Evolutionary conservation across 495 filamentous ascomycete species (phyloP), one percentile per base, ranked within the genome.

Genomic region (Geopyxis carbonaria): DNA sequence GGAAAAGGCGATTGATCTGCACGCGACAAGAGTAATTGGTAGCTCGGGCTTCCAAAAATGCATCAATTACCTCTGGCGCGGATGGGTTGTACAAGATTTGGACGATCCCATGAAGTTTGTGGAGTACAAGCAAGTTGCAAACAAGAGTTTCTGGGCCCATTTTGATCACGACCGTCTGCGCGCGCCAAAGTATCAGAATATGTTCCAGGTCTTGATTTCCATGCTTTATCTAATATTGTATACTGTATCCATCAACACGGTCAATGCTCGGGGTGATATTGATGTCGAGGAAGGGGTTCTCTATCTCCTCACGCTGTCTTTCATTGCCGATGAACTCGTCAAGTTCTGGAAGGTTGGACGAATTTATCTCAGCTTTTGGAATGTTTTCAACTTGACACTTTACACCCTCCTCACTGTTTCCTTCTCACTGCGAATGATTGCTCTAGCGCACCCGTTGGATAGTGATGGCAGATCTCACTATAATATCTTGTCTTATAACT

Each of bases 31-130:
- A 19, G 69, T 95, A 20, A 94, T 94, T 43, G 79, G 80, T 11
- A 82, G 77, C 10, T 80, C 80, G 1, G 85, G 87, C n/a, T 97
- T 93, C 51, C 89, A 97, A 51, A 89, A 65, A 58, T 94, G 87
- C 53, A 81, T 94, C 51, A 70, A 65, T 31, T 86, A 82, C 50
- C 75, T 97, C 34, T 97, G 89, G 89, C 71, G 69, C 41, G 89
- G 89, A 28, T 97, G 89, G 89, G 67, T 93, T n/a, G 72, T 87
- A 8, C 89, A 95, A 53, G 80, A 95, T 44, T 80, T 92, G 40
- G 70, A 80, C 28, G 84, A 95, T 48, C 82, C 86, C 3, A 72
- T 74, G 9, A 75, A 70, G 18, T 97, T 95, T 49, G 68, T 93
- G 19, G 72, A 78, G 48, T 97, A 92, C 61, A 69, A 71, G 50